A percentile compares a stretch with the other conserved stretches of the same genome.
Evolutionary conservation across 2,329 filamentous ascomycete genomes (phyloP).

Genomic region (Akanthomyces uredinophilus): DNA sequence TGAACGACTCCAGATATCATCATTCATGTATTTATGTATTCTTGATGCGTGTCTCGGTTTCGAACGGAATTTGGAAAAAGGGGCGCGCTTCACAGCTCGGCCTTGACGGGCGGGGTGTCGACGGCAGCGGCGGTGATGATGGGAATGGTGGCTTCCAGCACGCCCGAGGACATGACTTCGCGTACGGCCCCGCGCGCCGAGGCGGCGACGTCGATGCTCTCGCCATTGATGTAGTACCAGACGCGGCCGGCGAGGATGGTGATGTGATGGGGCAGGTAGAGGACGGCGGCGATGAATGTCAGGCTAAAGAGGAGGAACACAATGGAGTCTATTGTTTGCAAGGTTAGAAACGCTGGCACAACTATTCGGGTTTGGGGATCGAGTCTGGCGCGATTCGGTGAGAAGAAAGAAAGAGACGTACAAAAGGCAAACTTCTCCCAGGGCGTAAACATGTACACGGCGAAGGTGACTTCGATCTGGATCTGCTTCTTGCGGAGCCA

Average conservation of each 20-base stretch:
- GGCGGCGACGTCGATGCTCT: conserved; percentile 51
- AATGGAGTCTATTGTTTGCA: conserved; percentile 64
- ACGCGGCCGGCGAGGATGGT: conserved; percentile 75
- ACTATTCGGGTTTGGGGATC: no score
- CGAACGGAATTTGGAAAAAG: not conserved
- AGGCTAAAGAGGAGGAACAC: conserved; percentile 86
- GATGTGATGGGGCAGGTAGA: conserved; percentile 93
- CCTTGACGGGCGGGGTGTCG: conserved; percentile 24
- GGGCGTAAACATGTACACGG: conserved; percentile 93
- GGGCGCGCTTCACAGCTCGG: conserved; percentile 27
- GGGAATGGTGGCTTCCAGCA: conserved; percentile 24
- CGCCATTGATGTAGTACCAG: conserved; percentile 93
- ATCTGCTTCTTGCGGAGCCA: conserved; percentile 96
- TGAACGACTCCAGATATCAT: not conserved
- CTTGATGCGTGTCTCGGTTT: not conserved
- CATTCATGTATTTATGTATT: no score
- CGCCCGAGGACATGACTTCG: conserved; percentile 22
- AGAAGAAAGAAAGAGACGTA: conserved; percentile 43
- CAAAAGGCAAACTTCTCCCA: conserved; percentile 97
- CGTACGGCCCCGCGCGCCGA: conserved; percentile 29
- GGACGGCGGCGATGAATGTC: conserved; percentile 76
- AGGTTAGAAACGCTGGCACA: conserved; percentile 45
- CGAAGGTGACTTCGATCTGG: conserved; percentile 96
- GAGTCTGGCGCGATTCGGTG: no score
- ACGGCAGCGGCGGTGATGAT: conserved; percentile 22